Base-by-base conservation (phyloP, 257 asterid species). In the Datura wrightii region DNA sequence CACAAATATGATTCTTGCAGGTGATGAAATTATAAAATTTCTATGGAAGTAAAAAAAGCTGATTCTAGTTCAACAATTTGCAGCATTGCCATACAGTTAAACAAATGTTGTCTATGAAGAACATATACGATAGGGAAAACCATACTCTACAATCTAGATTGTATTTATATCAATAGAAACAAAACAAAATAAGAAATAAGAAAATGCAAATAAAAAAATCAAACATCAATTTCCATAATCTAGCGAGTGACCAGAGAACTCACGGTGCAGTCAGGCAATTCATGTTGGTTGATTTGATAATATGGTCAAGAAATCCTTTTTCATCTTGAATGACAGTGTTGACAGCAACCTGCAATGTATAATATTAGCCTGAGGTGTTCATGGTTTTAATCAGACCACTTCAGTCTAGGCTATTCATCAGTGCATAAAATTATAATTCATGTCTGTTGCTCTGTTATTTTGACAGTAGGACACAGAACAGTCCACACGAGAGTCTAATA, bases 211-310 rank as follows among this genome's bases (percentile, higher is more conserved):
- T 11, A 50, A 50, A 72, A 41, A 7, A 31, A 50, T 71, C 62
- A 76, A 74, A 18, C 80, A 76, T 54, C 82, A 76, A 50, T 31
- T 24, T 13, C 60, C 24, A 76, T 50, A 76, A 31, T 34, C 9
- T 52, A 50, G 60, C n/a, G 9, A 46, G 82, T 52, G 62, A 50
- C 24, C 46, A 83, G 63, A 83, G 60, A 80, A 89, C 99, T 92
- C 86, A 97, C 99, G 50, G 89, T 18, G 96, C 94, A 50, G 99
- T 95, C 86, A 97, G 91, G 92, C 99, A 97, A 86, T 90, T 95
- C 99, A 97, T 94, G 90, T 97, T 97, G 89, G 99, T 97, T n/a
- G 99, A 97, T 85, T 91, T 94, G 85, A 97, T 92, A 53, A 97
- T 95, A 86, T 97, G 99, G 70, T 93, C 97, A 10, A 97, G 98